phyloP scores from a whole-genome alignment of 352 stramenopile genomes.

The Thraustochytrium striatum region DNA sequence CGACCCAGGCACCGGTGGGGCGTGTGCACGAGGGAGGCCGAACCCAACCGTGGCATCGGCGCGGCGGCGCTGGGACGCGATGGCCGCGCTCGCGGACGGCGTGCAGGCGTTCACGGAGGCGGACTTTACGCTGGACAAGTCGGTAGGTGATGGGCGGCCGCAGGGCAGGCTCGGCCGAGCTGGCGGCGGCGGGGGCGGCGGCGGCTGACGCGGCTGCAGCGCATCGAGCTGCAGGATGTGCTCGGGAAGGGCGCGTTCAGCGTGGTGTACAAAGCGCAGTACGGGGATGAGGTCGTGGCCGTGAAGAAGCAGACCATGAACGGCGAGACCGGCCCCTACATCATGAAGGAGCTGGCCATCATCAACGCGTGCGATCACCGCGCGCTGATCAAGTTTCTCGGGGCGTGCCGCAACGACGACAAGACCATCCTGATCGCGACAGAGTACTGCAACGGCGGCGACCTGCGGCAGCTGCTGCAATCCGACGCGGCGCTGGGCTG shows the following conservation, averaged over 20 bases:
- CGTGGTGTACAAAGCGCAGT: conserved; percentile 37
- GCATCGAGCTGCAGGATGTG: not conserved
- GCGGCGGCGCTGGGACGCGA: no score
- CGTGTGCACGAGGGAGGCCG: no score
- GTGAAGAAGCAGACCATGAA: conserved; percentile 38
- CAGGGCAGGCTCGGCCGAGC: no score
- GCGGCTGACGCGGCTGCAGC: no score
- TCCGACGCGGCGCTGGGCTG: not conserved
- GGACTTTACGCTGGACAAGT: no score
- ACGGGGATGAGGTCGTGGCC: not conserved
- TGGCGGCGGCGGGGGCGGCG: not conserved
- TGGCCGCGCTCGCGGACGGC: no score
- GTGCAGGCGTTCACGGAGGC: no score
- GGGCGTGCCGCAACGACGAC: conserved; percentile 9
- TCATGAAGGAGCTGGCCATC: conserved; percentile 36
- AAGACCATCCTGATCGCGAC: conserved; percentile 45
- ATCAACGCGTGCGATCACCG: conserved; percentile 23
- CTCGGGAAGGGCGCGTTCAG: conserved; percentile 17
- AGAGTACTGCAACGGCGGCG: conserved; percentile 26
- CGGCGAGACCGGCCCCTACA: conserved; percentile 15
- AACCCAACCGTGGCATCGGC: no score
- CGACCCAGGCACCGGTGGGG: no score
- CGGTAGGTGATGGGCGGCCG: no score
- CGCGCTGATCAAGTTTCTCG: conserved; percentile 15
- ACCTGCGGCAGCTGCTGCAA: conserved; percentile 33